phyloP scores from a whole-genome alignment of 306 rosid genomes.

The Cucurbita ficifolia region DNA sequence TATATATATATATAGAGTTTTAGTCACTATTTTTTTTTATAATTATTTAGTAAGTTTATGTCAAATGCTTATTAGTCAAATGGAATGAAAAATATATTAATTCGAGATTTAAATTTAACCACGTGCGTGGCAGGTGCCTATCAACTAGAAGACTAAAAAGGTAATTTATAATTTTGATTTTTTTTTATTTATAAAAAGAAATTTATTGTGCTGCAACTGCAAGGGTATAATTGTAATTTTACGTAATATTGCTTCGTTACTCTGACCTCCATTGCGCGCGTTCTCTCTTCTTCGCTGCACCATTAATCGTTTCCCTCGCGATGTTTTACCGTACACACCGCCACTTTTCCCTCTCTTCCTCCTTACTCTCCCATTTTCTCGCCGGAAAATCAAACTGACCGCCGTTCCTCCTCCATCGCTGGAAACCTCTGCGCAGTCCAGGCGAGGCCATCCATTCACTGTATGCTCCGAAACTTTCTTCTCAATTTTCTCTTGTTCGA shows the following conservation, averaged over 20 bases:
- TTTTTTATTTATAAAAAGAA: too few relatives aligned
- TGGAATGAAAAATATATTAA: too few relatives aligned
- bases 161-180: too few relatives aligned
- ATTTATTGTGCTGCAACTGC: neutral
- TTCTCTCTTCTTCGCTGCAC: conserved; percentile 1
- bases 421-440: neutral
- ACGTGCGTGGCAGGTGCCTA: too few relatives aligned
- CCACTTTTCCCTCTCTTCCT: conserved; percentile 1
- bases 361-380: neutral
- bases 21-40: too few relatives aligned
- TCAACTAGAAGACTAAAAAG: too few relatives aligned
- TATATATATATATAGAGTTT: too few relatives aligned
- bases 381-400: neutral
- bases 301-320: conserved; percentile 6
- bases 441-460: neutral
- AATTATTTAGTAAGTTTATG: too few relatives aligned
- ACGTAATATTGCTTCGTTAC: neutral
- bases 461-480: neutral
- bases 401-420: neutral
- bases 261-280: conserved; percentile 10
- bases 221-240: conserved; percentile 8
- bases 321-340: neutral
- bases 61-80: too few relatives aligned
- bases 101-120: too few relatives aligned
- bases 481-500: neutral